A percentile compares a stretch with the other conserved stretches of the same genome.
These are phyloP conservation scores for Lipomyces kockii DNA, from an alignment of 805 yeast species.

Conservation along the genomic window DNA sequence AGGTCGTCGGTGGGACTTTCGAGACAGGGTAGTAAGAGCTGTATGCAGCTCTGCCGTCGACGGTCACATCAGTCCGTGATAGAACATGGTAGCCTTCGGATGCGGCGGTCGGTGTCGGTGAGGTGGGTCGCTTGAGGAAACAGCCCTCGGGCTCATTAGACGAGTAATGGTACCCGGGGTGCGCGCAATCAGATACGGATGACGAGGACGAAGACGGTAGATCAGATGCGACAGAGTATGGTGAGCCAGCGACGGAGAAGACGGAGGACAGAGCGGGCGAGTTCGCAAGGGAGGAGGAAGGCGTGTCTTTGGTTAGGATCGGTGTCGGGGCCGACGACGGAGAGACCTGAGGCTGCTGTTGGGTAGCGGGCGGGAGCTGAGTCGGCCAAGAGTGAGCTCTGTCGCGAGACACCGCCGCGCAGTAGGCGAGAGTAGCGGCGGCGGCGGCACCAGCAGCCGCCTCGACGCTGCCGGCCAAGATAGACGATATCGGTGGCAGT, in stretches of 20 bases:
- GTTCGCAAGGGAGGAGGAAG: neutral
- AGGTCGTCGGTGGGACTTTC: neutral
- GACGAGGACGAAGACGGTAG: constrained; percentile 1
- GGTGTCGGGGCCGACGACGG: neutral
- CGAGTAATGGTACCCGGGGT: no score
- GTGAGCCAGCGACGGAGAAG: constrained; percentile 2
- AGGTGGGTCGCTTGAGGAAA: neutral
- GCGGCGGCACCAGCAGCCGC: neutral
- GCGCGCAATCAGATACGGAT: no score
- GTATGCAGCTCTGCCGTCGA: neutral
- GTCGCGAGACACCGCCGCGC: neutral
- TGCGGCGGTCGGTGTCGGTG: neutral
- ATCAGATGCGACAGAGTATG: constrained; percentile 10
- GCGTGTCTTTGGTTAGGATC: neutral
- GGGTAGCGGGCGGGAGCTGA: neutral
- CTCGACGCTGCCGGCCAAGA: neutral
- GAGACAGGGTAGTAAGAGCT: neutral
- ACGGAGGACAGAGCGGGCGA: constrained; percentile 3
- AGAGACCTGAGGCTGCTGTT: neutral
- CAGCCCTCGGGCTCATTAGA: neutral
- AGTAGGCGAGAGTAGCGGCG: neutral
- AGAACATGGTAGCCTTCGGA: neutral
- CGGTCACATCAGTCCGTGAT: neutral
- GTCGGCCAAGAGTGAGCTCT: neutral
- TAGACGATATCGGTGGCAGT: constrained; percentile 12